Conservation (phyloP, 768 basidiomycete species). For the Ephemerocybe angulata region DNA sequence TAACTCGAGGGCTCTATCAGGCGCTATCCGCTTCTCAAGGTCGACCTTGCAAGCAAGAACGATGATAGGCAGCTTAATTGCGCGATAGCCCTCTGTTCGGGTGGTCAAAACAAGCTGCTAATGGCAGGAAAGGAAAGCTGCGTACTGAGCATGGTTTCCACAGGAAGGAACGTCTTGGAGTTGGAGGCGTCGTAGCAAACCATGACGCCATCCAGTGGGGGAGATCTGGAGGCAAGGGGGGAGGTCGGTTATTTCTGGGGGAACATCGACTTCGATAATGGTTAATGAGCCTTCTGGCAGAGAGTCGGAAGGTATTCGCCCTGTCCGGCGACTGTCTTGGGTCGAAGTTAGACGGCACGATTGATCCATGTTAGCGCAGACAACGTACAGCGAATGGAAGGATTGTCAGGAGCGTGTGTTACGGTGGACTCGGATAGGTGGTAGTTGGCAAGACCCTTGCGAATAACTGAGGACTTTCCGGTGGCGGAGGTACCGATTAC, state of each 20-base stretch:
- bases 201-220: conserved; percentile 67
- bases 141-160: conserved; percentile 72
- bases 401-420: conserved; percentile 19
- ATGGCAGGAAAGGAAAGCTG: too few relatives aligned
- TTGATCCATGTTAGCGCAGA: background rate
- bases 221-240: conserved; percentile 36
- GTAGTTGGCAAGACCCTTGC: conserved; percentile 67
- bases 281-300: conserved; percentile 42
- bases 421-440: conserved; percentile 43
- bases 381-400: conserved; percentile 17
- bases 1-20: conserved; percentile 45
- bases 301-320: conserved; percentile 14
- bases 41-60: conserved; percentile 90
- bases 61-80: conserved; percentile 58
- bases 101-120: too few relatives aligned
- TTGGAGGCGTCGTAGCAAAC: conserved; percentile 82
- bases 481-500: conserved; percentile 77
- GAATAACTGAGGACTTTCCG: conserved; percentile 83
- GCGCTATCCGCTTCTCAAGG: conserved; percentile 54
- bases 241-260: conserved; percentile 28
- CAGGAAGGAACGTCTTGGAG: conserved; percentile 56
- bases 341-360: background rate
- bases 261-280: conserved; percentile 54
- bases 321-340: conserved; percentile 30
- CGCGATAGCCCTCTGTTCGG: conserved; percentile 51